Conservation (phyloP, 208 protist species). For the Acanthamoeba royreba region DNA sequence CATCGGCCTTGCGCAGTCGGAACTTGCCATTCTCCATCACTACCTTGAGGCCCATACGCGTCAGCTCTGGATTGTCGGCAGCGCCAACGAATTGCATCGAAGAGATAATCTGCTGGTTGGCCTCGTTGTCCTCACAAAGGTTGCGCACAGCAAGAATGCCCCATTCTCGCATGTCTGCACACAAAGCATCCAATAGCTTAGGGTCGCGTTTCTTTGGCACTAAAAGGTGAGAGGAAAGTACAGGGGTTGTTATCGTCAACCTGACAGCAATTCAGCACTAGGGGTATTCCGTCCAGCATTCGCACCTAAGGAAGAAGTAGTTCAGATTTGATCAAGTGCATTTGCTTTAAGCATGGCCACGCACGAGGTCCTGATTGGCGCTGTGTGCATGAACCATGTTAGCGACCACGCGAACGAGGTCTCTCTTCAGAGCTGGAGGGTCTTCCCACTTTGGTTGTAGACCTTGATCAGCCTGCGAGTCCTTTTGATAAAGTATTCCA, state of each 20-base stretch:
- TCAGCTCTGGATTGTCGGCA: background rate
- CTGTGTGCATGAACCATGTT: background rate
- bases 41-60: background rate
- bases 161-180: background rate
- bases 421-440: background rate
- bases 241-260: constrained; percentile 6
- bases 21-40: background rate
- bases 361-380: background rate
- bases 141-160: background rate
- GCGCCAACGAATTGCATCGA: background rate
- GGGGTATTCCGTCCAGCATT: background rate
- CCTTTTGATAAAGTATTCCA: background rate
- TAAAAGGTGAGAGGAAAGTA: background rate
- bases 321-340: too few species aligned
- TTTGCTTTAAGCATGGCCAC: background rate
- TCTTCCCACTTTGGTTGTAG: background rate
- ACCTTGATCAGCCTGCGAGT: background rate
- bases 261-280: background rate
- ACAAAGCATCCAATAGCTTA: too few species aligned
- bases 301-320: background rate
- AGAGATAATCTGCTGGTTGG: background rate
- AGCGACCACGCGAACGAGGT: background rate
- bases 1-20: background rate
- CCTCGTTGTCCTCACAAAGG: background rate
- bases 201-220: background rate